phyloP scores from a whole-genome alignment of 2,329 filamentous ascomycete species.

The Colletotrichum tropicicola region DNA sequence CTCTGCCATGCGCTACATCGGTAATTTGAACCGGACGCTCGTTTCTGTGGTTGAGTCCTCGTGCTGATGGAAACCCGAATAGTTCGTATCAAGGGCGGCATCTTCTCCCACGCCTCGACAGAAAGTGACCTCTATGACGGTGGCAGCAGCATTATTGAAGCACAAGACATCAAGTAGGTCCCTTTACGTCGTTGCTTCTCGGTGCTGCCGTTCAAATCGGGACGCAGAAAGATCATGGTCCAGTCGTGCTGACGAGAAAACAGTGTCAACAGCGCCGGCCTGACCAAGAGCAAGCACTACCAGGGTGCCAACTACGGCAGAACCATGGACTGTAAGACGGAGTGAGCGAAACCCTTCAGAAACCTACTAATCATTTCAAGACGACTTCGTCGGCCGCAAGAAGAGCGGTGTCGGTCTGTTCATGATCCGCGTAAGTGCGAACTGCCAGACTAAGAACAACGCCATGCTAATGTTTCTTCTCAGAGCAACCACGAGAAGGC shows the following conservation, averaged over 20 bases:
- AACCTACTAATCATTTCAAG: slow-evolving; percentile 40
- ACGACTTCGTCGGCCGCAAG: slow-evolving; percentile 48
- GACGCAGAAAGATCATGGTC: neutral
- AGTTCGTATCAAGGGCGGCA: slow-evolving; percentile 40
- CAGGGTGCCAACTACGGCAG: slow-evolving; percentile 46
- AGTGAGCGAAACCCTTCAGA: neutral
- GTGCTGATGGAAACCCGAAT: neutral
- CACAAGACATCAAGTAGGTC: slow-evolving; percentile 33
- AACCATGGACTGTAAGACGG: slow-evolving; percentile 18
- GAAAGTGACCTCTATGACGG: slow-evolving; percentile 43
- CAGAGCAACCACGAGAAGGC: slow-evolving; percentile 50
- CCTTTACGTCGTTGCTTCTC: neutral
- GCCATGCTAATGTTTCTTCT: neutral
- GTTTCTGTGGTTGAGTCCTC: neutral
- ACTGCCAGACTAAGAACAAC: neutral
- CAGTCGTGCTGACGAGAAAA: neutral
- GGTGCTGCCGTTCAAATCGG: no score
- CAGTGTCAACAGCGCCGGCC: slow-evolving; percentile 36
- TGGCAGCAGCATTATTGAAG: slow-evolving; percentile 44
- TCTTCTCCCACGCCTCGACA: slow-evolving; percentile 38
- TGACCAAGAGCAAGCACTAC: slow-evolving; percentile 51
- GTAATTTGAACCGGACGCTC: neutral
- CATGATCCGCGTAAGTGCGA: slow-evolving; percentile 39
- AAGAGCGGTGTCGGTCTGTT: slow-evolving; percentile 45
- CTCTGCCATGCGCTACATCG: slow-evolving; percentile 48